A percentile compares a stretch with the other conserved stretches of the same genome.
These are phyloP conservation scores for Cubamyces lactineus DNA, from an alignment of 768 basidiomycete species.

Conservation along the genomic window DNA sequence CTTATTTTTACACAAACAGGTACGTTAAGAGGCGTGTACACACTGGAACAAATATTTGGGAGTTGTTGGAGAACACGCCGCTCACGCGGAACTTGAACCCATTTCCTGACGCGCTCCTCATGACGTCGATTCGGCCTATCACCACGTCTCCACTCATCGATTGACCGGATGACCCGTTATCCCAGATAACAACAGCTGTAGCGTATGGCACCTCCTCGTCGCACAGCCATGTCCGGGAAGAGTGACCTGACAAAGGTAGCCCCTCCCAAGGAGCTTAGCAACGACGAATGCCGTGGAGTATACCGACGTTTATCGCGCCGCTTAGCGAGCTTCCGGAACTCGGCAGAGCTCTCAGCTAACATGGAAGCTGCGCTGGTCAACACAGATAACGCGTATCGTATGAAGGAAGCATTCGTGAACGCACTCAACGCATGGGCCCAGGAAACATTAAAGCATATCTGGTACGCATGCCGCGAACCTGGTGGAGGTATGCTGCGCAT, in stretches of 20 bases:
- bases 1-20: not conserved
- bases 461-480: conserved; percentile 48
- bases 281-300: conserved; percentile 39
- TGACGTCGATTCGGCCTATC: conserved; percentile 10
- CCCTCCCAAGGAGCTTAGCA: conserved; percentile 45
- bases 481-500: conserved; percentile 37
- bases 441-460: conserved; percentile 45
- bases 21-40: not conserved
- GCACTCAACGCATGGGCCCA: conserved; percentile 52
- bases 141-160: not conserved
- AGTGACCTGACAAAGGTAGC: conserved; percentile 34
- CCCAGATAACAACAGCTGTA: too few species aligned
- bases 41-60: conserved; percentile 23
- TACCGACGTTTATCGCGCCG: conserved; percentile 49
- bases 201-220: not conserved
- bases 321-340: conserved; percentile 52
- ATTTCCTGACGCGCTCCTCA: conserved; percentile 9
- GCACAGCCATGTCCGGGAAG: conserved; percentile 14
- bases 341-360: conserved; percentile 42
- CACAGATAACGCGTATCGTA: not conserved
- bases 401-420: conserved; percentile 37
- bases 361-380: conserved; percentile 38
- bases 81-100: not conserved
- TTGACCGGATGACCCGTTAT: not conserved
- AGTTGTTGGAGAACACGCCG: not conserved